A percentile compares a stretch with the other conserved stretches of the same genome.
Evolutionary conservation across 345 rosid species (phyloP).

Genomic region (Nasturtium officinale): DNA sequence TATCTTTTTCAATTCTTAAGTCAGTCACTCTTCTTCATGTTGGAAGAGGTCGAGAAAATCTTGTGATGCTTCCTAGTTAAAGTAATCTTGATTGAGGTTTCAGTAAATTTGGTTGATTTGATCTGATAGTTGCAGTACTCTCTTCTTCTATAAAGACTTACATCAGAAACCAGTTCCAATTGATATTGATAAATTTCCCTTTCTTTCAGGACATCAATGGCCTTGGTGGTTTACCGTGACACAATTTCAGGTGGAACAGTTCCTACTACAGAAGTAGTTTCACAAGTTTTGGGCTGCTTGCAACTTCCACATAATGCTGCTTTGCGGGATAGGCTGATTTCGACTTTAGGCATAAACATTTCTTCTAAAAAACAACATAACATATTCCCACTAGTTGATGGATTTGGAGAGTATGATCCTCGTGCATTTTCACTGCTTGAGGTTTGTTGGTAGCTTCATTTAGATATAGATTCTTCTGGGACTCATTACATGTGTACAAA

Average conservation of each 20-base stretch:
- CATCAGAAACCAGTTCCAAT: constrained; percentile 21
- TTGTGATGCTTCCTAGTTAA: constrained; percentile 2
- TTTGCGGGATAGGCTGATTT: constrained; percentile 62
- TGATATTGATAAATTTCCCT: constrained; percentile 26
- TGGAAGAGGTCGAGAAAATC: constrained; percentile 4
- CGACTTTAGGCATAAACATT: constrained; percentile 59
- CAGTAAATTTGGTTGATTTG: constrained; percentile 11
- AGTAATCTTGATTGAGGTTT: constrained; percentile 15
- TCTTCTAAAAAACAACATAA: constrained; percentile 55
- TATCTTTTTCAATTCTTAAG: constrained; percentile 10
- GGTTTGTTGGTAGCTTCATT: constrained; percentile 50
- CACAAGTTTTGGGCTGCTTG: constrained; percentile 87
- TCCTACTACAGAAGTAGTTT: constrained; percentile 78
- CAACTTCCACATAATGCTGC: constrained; percentile 71
- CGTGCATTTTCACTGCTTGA: constrained; percentile 86
- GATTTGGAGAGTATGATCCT: constrained; percentile 96
- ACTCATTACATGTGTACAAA: constrained; percentile 6
- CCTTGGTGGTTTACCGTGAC: constrained; percentile 76
- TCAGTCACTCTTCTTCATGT: constrained; percentile 21
- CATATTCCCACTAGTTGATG: constrained; percentile 73
- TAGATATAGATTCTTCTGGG: constrained; percentile 16
- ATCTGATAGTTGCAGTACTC: not conserved
- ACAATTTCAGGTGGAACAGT: constrained; percentile 57
- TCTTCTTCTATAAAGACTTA: constrained; percentile 9
- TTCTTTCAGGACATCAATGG: constrained; percentile 67